These are phyloP conservation scores for Lophiotrema nucula DNA, from an alignment of 495 filamentous ascomycete genomes.

Conservation along the genomic window DNA sequence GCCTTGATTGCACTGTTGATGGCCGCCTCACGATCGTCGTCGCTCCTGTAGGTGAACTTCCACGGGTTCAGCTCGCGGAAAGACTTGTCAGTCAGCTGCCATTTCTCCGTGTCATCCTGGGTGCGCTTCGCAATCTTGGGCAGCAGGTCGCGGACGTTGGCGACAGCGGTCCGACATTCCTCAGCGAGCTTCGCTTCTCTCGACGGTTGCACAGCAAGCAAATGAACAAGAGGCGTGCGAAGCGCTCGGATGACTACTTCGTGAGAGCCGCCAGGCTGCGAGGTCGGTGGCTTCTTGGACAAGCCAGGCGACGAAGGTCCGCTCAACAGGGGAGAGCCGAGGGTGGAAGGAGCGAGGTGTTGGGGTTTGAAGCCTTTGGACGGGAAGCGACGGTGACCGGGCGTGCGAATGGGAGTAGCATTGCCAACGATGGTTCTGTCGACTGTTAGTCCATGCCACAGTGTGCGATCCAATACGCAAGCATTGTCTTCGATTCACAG, in stretches of 20 bases:
- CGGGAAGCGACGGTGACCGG: constrained; percentile 27
- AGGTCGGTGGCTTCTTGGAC: constrained; percentile 33
- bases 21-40: constrained; percentile 68
- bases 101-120: constrained; percentile 32
- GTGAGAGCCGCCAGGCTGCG: constrained; percentile 31
- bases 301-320: constrained; percentile 21
- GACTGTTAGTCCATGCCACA: constrained; percentile 14
- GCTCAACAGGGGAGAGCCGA: constrained; percentile 22
- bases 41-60: constrained; percentile 50
- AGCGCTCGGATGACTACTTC: constrained; percentile 31
- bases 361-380: constrained; percentile 27
- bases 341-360: constrained; percentile 15
- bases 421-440: constrained; percentile 30
- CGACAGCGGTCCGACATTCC: constrained; percentile 31
- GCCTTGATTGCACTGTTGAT: constrained; percentile 81
- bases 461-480: not conserved
- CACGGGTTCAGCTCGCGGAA: constrained; percentile 85
- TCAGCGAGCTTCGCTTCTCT: constrained; percentile 18
- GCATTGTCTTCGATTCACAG: not conserved
- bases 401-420: constrained; percentile 22
- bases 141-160: constrained; percentile 35
- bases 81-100: constrained; percentile 53
- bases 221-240: constrained; percentile 35
- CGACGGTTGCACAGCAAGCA: constrained; percentile 38
- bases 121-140: constrained; percentile 36